A percentile compares a stretch with the other conserved stretches of the same genome.
Conservation (phyloP, 768 basidiomycete species). For the Nidularia pulvinata region DNA sequence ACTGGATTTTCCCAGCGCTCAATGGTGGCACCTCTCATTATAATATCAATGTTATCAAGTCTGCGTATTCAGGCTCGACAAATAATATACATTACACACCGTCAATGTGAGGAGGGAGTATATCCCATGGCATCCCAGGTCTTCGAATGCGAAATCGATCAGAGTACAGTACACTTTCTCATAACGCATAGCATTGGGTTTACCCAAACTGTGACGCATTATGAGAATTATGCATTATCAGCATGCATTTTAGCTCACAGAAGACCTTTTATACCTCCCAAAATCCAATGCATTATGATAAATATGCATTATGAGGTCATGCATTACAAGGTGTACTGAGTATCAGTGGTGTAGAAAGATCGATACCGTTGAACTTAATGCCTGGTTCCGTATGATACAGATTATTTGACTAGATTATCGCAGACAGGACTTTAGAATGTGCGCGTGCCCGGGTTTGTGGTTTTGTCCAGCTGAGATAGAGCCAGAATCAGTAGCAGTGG, state of each 20-base stretch:
- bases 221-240: too few species aligned
- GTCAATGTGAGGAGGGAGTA: conserved; percentile 16
- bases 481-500: conserved; percentile 21
- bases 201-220: too few species aligned
- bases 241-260: too few species aligned
- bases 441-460: conserved; percentile 53
- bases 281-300: too few species aligned
- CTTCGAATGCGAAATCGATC: conserved; percentile 66
- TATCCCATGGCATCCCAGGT: conserved; percentile 47
- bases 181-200: too few species aligned
- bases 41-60: conserved; percentile 3
- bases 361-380: conserved; percentile 49
- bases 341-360: conserved; percentile 47
- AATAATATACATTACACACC: not conserved
- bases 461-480: conserved; percentile 17
- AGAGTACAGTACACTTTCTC: conserved; percentile 32
- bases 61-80: conserved; percentile 7
- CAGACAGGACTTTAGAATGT: conserved; percentile 52
- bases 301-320: too few species aligned
- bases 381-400: conserved; percentile 43
- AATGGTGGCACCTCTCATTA: conserved; percentile 49
- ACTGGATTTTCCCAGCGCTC: conserved; percentile 61
- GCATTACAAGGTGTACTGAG: too few species aligned
- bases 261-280: too few species aligned
- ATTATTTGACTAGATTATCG: conserved; percentile 10